Conservation (phyloP, 108 stramenopile genomes). For the Skeletonema marinoi region DNA sequence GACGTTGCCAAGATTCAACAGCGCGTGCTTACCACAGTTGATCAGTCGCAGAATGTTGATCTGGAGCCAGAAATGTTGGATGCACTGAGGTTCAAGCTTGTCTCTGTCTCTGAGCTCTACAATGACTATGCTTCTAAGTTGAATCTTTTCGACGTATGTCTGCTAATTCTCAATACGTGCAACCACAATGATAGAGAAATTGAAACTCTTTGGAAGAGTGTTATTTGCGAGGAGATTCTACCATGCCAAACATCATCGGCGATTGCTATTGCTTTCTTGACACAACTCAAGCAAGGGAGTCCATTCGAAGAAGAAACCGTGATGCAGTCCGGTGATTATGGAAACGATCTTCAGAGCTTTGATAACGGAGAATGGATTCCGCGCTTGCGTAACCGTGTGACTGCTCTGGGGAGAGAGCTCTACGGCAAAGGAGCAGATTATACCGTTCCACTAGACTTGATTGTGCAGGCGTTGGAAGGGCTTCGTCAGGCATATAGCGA, state of each 20-base stretch:
- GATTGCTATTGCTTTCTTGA: slow-evolving; percentile 45
- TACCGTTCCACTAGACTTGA: slow-evolving; percentile 70
- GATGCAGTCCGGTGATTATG: slow-evolving; percentile 10
- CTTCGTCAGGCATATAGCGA: slow-evolving; percentile 47
- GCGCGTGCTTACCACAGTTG: slow-evolving; percentile 61
- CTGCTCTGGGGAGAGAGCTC: slow-evolving; percentile 65
- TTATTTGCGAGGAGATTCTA: slow-evolving; percentile 76
- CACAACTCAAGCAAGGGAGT: slow-evolving; percentile 49
- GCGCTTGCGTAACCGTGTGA: slow-evolving; percentile 51
- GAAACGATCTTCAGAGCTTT: slow-evolving; percentile 45
- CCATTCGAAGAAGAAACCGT: slow-evolving; percentile 45
- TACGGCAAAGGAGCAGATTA: slow-evolving; percentile 68
- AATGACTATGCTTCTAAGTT: slow-evolving; percentile 73
- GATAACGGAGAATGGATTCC: slow-evolving; percentile 79
- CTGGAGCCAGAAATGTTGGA: slow-evolving; percentile 50
- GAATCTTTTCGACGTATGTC: slow-evolving; percentile 76
- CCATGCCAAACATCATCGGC: slow-evolving; percentile 66
- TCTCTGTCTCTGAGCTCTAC: slow-evolving; percentile 71
- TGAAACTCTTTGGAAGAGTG: slow-evolving; percentile 66
- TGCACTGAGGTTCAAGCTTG: slow-evolving; percentile 50
- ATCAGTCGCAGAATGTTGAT: slow-evolving; percentile 45
- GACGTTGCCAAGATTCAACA: slow-evolving; percentile 76
- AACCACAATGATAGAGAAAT: slow-evolving; percentile 57
- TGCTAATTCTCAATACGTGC: slow-evolving; percentile 73
- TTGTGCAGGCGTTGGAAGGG: slow-evolving; percentile 68